Evolutionary conservation across 1,139 yeast genomes (phyloP), one percentile per base, ranked within the genome.

Genomic region (Pneumocystis wakefieldiae): DNA sequence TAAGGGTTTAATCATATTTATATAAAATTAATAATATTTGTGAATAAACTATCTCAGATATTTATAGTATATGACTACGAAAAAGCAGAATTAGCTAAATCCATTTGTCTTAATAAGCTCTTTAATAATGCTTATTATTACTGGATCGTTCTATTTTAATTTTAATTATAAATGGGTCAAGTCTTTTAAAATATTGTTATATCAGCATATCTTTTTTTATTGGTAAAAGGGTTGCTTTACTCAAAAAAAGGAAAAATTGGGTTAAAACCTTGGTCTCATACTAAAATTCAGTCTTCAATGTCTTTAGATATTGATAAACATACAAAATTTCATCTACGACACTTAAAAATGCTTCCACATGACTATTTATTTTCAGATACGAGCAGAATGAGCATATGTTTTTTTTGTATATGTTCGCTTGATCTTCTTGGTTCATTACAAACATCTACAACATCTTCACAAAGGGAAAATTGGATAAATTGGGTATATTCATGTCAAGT

Each of bases 331-430:
- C 53, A 41, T 17, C 29, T 41, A 17, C 17, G 76, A 35, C 71
- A 72, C 60, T 70, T 76, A 41, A 68, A 69, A 7, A 61, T 75
- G 39, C 70, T 77, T 29, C 80, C 80, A 0, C 63, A 67, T 7
- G 69, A 67, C 7, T 74, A 70, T 61, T 72, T 74, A 12, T 59
- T 69, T 0, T 69, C 73, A 41, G 95, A 87, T 70, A 80, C 89
- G 29, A 85, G 85, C 67, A 83, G 81, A 65, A 71, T 86, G 24
- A 81, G 91, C 6, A 71, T 88, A 37, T 78, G 83, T 0, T 86
- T 83, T 72, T 87, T 88, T 71, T 78, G 87, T 65, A 72, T 87
- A 1, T 79, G 82, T 36, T 90, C 90, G 0, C 76, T 88, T 29
- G 80, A 78, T 17, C 68, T 86, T 10, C 70, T 87, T 28, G 77